Evolutionary conservation across 208 protist species (phyloP), one percentile per base, ranked within the genome.

Genomic region (Herpetomonas muscarum): DNA sequence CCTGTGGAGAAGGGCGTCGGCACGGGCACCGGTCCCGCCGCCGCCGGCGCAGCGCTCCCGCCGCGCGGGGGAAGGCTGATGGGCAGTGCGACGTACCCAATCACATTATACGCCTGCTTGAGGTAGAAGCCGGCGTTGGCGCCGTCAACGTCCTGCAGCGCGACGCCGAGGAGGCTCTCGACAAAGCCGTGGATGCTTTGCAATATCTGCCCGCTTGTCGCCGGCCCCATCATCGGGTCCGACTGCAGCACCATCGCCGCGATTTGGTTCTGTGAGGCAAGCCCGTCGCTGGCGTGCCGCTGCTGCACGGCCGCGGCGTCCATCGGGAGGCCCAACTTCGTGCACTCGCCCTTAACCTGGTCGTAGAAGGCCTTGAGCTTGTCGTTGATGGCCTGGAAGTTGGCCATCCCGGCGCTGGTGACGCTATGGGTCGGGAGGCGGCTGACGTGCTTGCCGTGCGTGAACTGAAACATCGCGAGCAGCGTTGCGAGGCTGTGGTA

Each of bases 181-280:
- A 94, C 61, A 48, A 90, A 94, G 21, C 79, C 84, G 22, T 53
- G 67, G 46, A 88, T 67, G 51, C 81, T 94, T 61, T 91, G 78
- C 28, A 94, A 31, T 7, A 88, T 34, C 1, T 68, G 50, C 51
- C 52, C 61, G 52, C 61, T 59, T 32, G 81, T 90, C 26, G 67
- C 58, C 22, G 74, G 67, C 3, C 81, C 83, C 3, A 73, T 53
- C 25, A 72, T 64, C 9, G 74, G 67, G 42, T 87, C 84, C 3
- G 81, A 59, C 22, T 70, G 64, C 25, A 94, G 31, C 39, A 77
- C 68, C 87, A 94, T 94, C 22, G 84, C 79, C 9, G 87, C 87
- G 25, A 94, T 53, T 36, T 92, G 83, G 70, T 92, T 92, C 61
- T 89, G 76, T 34, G 87, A 91, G 19, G 81, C 84, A 28, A 94